Conservation (phyloP, 2,329 filamentous ascomycete species). For the Calonectria crousiana region DNA sequence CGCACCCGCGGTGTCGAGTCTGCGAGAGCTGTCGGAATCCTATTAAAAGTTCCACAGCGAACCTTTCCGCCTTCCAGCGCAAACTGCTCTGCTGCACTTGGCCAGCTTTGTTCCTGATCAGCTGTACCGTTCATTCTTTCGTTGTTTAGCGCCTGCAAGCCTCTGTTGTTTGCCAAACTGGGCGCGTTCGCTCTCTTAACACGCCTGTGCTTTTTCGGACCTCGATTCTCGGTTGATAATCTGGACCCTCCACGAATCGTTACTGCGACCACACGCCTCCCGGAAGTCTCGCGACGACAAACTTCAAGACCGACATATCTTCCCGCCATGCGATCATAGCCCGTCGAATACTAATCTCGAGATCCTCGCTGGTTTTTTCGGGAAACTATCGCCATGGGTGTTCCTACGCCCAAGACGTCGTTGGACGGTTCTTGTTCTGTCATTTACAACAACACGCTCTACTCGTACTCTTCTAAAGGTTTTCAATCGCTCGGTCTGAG, state of each 20-base stretch:
- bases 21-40: constrained; percentile 10
- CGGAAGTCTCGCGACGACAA: constrained; percentile 31
- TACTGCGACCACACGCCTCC: constrained; percentile 4
- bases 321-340: constrained; percentile 44
- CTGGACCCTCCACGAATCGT: not conserved
- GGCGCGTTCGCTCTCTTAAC: constrained; percentile 9
- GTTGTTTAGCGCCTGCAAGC: constrained; percentile 10
- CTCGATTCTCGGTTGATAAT: constrained; percentile 27
- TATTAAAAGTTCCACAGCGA: constrained; percentile 30
- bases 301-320: constrained; percentile 17
- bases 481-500: constrained; percentile 81
- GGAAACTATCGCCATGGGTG: constrained; percentile 68
- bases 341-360: constrained; percentile 27
- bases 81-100: constrained; percentile 39
- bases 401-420: constrained; percentile 76
- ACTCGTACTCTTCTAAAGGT: constrained; percentile 80
- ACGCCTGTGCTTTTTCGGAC: not conserved
- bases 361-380: constrained; percentile 20
- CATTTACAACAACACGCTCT: constrained; percentile 84
- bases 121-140: constrained; percentile 36
- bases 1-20: constrained; percentile 45
- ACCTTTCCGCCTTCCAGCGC: constrained; percentile 37
- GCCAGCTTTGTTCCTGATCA: constrained; percentile 38
- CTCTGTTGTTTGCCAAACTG: constrained; percentile 6
- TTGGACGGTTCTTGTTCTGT: constrained; percentile 85